Base-by-base conservation (phyloP, 495 filamentous ascomycete species). In the Aspergillus olivimuriae region DNA sequence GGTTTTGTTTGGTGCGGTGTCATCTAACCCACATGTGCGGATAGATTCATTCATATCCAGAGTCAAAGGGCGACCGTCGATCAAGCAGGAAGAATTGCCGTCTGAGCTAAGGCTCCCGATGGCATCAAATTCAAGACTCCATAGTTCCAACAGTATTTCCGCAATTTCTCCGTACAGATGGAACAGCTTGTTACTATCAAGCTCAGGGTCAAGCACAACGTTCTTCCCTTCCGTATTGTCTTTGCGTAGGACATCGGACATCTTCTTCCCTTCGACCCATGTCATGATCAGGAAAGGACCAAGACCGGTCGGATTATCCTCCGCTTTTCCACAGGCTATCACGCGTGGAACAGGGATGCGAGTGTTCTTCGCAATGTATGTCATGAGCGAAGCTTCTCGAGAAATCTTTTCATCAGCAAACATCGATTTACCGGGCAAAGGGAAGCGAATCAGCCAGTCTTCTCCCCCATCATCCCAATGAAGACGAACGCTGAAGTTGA, bases 211-310 rank as follows among this genome's bases (percentile, higher is more conserved):
- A 16, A 71, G 40, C n/a, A 55, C 44, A 22, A 48, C 49, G n/a
- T 37, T 11, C 3, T 55, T 38, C 12, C 48, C 3, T 46, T n/a
- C n/a, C n/a, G n/a, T n/a, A n/a, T n/a, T n/a, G n/a, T n/a, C n/a
- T n/a, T n/a, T n/a, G n/a, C n/a, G n/a, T n/a, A 44, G 34, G 0
- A 39, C 3, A 10, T 44, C 42, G 6, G 48, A 50, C 42, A 41
- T 37, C 22, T 39, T 43, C 21, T 11, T 43, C 14, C 48, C 34
- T 17, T 44, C 41, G 21, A 49, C 48, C 60, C 47, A 73, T 45
- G 16, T 33, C 55, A 68, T 66, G 39, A 75, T 65, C 23, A 72
- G 65, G 43, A 65, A 75, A 2, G 70, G 66, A 1, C 69, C 66
- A 32, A 71, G 40, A 3, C 61, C 53, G 4, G 44, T 36, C 3